Base-by-base conservation (phyloP, 345 rosid species). In the Rhizophora mangle region DNA sequence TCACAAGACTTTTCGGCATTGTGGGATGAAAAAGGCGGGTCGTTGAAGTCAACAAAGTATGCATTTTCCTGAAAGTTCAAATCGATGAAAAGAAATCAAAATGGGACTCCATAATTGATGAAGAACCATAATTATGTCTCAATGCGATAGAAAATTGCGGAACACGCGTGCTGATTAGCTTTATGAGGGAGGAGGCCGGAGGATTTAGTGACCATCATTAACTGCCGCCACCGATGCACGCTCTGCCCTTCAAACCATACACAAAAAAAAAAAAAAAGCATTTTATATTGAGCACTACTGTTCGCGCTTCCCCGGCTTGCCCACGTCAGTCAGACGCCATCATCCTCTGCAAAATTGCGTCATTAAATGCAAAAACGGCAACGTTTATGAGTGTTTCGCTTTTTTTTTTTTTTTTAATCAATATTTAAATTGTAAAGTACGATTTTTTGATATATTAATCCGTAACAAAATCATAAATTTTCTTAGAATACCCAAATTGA, bases 211-310 rank as follows among this genome's bases (percentile, higher is more conserved):
- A 66, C 71, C 79, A 82, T 82, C 76, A 79, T 79, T 76, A 74
- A 74, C 76, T 72, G 78, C 76, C 69, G 63, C 76, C 55, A 65
- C 71, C 68, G 58, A 22, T 10, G 81, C 85, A 74, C 85, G 81
- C 85, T 59, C 69, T 69, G 79, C 76, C 76, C 65, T 31, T 29
- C 15, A 74, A 47, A 54, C 57, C 57, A 68, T 65, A 6, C 37
- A 31, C 59, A 22, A 43, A 43, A 36, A 36, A 34, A 34, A 34
- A 34, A 34, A 5, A 34, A 34, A 37, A 39, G 10, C 60, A 52
- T 37, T 4, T 10, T 37, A 62, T n/a, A 3, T 59, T 1, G 43
- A 11, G 54, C 63, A 65, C 65, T 19, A 19, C 29, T 64, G 66
- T 18, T 47, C 71, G 62, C 51, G 36, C 15, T 21, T 22, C 53